These are phyloP conservation scores for Dispira simplex DNA, from an alignment of 192 early-diverging fungal species.

Conservation along the genomic window DNA sequence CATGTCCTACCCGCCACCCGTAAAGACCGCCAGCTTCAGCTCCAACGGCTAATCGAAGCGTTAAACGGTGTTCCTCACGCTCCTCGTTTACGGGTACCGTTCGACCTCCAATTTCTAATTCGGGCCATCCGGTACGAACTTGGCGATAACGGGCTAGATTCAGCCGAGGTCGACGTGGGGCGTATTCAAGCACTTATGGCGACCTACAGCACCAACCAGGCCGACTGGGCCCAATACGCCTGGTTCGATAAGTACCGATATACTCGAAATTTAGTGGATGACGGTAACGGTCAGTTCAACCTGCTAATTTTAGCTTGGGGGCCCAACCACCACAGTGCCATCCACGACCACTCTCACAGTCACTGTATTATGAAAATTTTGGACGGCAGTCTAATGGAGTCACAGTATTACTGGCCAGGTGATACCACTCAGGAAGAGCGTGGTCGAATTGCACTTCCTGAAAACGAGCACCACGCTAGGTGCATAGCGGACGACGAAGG, in stretches of 20 bases:
- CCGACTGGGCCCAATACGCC: constrained; percentile 64
- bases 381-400: constrained; percentile 63
- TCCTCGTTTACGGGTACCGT: constrained; percentile 11
- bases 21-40: not conserved
- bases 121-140: constrained; percentile 31
- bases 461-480: constrained; percentile 7
- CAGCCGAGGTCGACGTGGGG: constrained; percentile 34
- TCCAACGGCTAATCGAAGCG: constrained; percentile 11
- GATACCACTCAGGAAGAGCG: constrained; percentile 12
- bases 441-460: constrained; percentile 14
- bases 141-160: constrained; percentile 36
- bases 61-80: constrained; percentile 8
- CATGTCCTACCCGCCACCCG: not conserved
- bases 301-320: constrained; percentile 83
- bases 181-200: constrained; percentile 49
- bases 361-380: constrained; percentile 91
- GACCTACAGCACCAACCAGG: constrained; percentile 40
- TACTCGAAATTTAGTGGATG: constrained; percentile 78
- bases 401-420: constrained; percentile 57
- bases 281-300: constrained; percentile 86
- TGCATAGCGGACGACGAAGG: constrained; percentile 11
- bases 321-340: constrained; percentile 53
- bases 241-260: constrained; percentile 58
- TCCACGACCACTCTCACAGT: constrained; percentile 79
- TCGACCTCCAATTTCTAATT: constrained; percentile 27